Conservation (phyloP, 208 protist genomes). For the Trypanosoma congolense region DNA sequence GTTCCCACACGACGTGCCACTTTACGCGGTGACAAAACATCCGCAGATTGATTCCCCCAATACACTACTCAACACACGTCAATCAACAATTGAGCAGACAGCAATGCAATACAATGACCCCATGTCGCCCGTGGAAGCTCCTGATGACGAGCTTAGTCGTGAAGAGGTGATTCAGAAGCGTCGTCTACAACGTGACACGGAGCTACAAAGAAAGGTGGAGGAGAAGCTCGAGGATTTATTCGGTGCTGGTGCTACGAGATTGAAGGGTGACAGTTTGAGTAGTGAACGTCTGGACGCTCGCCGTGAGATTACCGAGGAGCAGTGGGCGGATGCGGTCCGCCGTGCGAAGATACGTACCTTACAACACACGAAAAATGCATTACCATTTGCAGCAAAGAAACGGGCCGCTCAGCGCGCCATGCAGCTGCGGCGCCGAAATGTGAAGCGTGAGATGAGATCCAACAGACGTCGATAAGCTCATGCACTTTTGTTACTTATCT, state of each 20-base stretch:
- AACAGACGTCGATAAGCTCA: conserved; percentile 59
- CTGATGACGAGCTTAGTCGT: conserved; percentile 46
- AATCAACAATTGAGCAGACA: conserved; percentile 77
- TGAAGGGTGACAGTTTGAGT: conserved; percentile 11
- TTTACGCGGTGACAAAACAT: conserved; percentile 70
- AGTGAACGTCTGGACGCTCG: conserved; percentile 45
- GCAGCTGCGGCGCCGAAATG: conserved; percentile 30
- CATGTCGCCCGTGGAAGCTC: conserved; percentile 33
- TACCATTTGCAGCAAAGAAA: conserved; percentile 65
- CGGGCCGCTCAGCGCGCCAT: conserved; percentile 37
- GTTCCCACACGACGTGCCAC: conserved; percentile 74
- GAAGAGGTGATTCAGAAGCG: conserved; percentile 54
- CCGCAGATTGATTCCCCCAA: conserved; percentile 83
- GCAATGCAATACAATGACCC: conserved; percentile 86
- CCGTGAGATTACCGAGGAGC: conserved; percentile 59
- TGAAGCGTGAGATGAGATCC: conserved; percentile 47
- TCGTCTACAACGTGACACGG: conserved; percentile 34
- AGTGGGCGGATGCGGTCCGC: conserved; percentile 77
- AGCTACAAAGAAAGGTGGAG: conserved; percentile 60
- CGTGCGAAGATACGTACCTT: conserved; percentile 56
- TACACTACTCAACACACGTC: conserved; percentile 60
- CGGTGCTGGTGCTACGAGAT: conserved; percentile 31
- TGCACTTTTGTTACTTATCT: no score
- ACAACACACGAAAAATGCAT: conserved; percentile 63
- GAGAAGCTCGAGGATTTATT: conserved; percentile 68